These are phyloP conservation scores for Cytospora piceicola DNA, from an alignment of 2,329 filamentous ascomycete genomes.

Conservation along the genomic window DNA sequence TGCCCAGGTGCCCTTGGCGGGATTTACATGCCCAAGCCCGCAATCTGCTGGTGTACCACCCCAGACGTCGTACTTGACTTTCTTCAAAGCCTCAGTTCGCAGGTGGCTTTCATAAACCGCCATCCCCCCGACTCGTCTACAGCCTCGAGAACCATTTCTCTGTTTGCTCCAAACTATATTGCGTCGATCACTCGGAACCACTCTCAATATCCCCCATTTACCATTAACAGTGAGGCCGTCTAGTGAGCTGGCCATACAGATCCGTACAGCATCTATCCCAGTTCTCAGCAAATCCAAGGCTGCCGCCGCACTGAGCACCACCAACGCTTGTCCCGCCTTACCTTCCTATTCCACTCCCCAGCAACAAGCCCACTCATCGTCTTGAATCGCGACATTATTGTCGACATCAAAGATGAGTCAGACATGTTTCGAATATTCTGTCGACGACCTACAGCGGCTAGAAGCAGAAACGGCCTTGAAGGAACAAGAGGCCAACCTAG, in stretches of 20 bases:
- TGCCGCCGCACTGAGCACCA: slow-evolving; percentile 7
- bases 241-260: slow-evolving; percentile 12
- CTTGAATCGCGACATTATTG: not conserved
- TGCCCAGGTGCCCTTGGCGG: slow-evolving; percentile 17
- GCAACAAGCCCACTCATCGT: slow-evolving; percentile 5
- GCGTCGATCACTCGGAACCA: slow-evolving; percentile 16
- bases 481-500: slow-evolving; percentile 6
- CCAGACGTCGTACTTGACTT: slow-evolving; percentile 2
- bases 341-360: not conserved
- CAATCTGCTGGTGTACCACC: slow-evolving; percentile 25
- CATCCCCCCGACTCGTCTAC: slow-evolving; percentile 17
- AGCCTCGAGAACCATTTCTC: slow-evolving; percentile 19
- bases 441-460: slow-evolving; percentile 12
- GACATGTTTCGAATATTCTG: slow-evolving; percentile 8
- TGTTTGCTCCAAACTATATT: slow-evolving; percentile 22
- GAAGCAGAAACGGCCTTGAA: slow-evolving; percentile 15
- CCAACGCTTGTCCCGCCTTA: slow-evolving; percentile 14
- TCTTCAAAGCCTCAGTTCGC: slow-evolving; percentile 21
- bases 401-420: slow-evolving; percentile 23
- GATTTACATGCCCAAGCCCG: slow-evolving; percentile 24
- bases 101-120: slow-evolving; percentile 25
- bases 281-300: slow-evolving; percentile 21
- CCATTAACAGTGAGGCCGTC: slow-evolving; percentile 12
- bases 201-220: slow-evolving; percentile 13
- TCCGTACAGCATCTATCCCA: slow-evolving; percentile 24